Conservation (phyloP, 768 basidiomycete species). For the Lactifluus volemus region DNA sequence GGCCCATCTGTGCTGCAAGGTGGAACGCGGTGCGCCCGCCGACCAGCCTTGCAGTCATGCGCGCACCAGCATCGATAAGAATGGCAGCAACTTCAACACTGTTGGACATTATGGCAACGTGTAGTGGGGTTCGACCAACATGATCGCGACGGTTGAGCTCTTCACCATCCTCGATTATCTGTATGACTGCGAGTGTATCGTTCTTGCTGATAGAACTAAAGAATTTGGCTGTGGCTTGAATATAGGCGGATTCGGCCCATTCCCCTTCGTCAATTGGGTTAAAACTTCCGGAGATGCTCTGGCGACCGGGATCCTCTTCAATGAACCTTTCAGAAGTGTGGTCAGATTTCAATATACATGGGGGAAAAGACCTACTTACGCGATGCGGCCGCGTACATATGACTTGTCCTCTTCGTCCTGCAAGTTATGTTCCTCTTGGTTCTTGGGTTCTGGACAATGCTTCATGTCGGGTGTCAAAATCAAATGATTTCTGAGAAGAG, state of each 20-base stretch:
- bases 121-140: slow-evolving; percentile 53
- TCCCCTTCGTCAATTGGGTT: slow-evolving; percentile 59
- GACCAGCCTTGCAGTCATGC: slow-evolving; percentile 46
- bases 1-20: slow-evolving; percentile 44
- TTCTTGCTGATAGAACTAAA: slow-evolving; percentile 45
- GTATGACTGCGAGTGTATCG: slow-evolving; percentile 34
- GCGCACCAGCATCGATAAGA: slow-evolving; percentile 46
- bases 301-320: slow-evolving; percentile 51
- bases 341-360: background rate
- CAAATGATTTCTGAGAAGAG: background rate
- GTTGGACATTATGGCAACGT: slow-evolving; percentile 43
- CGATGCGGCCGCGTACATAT: slow-evolving; percentile 36
- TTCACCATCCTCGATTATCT: slow-evolving; percentile 34
- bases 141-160: slow-evolving; percentile 50
- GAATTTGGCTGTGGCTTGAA: slow-evolving; percentile 44
- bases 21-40: slow-evolving; percentile 51
- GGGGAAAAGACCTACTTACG: background rate
- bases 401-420: slow-evolving; percentile 44
- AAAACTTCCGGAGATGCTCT: slow-evolving; percentile 54
- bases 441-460: slow-evolving; percentile 47
- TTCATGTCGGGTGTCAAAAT: slow-evolving; percentile 19
- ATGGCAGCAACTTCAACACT: slow-evolving; percentile 39
- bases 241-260: slow-evolving; percentile 56
- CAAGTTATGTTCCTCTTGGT: slow-evolving; percentile 45
- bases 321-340: slow-evolving; percentile 36